Base-by-base conservation (phyloP, 306 rosid species). In the Alnus glutinosa region DNA sequence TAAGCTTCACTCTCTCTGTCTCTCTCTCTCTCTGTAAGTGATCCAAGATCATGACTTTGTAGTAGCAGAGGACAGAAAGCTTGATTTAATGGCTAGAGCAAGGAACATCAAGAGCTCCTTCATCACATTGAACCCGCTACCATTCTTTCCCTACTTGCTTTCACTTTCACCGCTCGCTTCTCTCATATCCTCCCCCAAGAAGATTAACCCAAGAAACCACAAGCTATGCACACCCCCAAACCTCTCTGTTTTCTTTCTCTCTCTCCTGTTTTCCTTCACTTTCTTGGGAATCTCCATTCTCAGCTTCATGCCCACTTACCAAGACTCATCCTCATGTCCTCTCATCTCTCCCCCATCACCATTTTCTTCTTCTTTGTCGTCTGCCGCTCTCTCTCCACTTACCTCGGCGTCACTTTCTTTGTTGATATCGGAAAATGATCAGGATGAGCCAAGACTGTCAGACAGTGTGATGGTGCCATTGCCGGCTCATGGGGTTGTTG, bases 11-110 rank as follows among this genome's bases (percentile, higher is more conserved):
- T 42, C 18, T 1, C 55, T 73, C 23, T 51, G 37, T 50, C 46
- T 59, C 46, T 2, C 9, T 34, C 14, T 18, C 62, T 71, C 55
- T 8, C 14, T 15, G 28, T 23, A 10, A 49, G 13, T 2, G 13
- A 49, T 10, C 52, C 11, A 49, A 49, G 52, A 49, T 7, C 23
- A 47, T 16, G 11, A 50, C 11, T 42, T 37, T 44, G 2, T 5
- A 36, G 54, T 81, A 58, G 1, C 76, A 47, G 37, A 72, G 50
- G 23, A 15, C 57, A 19, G 8, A 52, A 54, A 49, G 28, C 28
- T 15, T 30, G n/a, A 62, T 81, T 75, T 49, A 76, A 86, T 86
- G 87, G 78, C 88, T 2, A 86, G 74, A 82, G 4, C 87, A 84
- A 80, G 89, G 46, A 86, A 16, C 80, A 51, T 28, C 39, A 85